A percentile compares a stretch with the other conserved stretches of the same genome.
Evolutionary conservation across 768 basidiomycete species (phyloP).

Genomic region (Porphyrellus cyaneotinctus): DNA sequence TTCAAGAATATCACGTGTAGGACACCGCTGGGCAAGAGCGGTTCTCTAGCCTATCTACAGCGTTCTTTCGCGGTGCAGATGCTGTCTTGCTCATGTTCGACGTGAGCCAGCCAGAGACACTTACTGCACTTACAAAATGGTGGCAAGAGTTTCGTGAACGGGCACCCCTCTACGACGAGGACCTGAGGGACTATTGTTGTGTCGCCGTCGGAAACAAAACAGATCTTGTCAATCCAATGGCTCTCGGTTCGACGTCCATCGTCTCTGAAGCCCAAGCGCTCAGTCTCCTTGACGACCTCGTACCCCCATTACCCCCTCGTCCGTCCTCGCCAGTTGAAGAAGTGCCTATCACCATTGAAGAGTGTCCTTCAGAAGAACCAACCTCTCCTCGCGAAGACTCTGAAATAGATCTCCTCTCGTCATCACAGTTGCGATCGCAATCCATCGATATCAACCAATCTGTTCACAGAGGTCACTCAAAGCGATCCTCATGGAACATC

Average conservation of each 20-base stretch:
- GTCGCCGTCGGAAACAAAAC: slow-evolving; percentile 77
- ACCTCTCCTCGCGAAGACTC: background rate
- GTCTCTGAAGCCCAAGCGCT: slow-evolving; percentile 44
- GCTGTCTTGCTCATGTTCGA: slow-evolving; percentile 81
- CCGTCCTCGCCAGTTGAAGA: slow-evolving; percentile 11
- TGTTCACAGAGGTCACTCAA: slow-evolving; percentile 29
- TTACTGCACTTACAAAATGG: slow-evolving; percentile 63
- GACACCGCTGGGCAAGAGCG: slow-evolving; percentile 88
- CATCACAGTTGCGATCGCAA: slow-evolving; percentile 18
- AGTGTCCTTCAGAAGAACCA: slow-evolving; percentile 14
- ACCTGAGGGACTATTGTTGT: slow-evolving; percentile 60
- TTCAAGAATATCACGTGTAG: slow-evolving; percentile 32
- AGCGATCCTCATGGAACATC: slow-evolving; percentile 46
- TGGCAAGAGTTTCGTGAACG: slow-evolving; percentile 70
- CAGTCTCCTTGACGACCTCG: slow-evolving; percentile 53
- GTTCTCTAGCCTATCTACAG: slow-evolving; percentile 75
- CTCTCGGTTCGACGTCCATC: slow-evolving; percentile 16
- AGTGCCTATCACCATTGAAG: slow-evolving; percentile 11
- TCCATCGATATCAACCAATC: slow-evolving; percentile 27
- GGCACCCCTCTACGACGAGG: slow-evolving; percentile 65
- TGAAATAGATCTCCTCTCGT: slow-evolving; percentile 19
- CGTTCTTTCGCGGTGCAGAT: slow-evolving; percentile 84
- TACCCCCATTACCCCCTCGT: slow-evolving; percentile 36
- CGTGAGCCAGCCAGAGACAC: slow-evolving; percentile 60
- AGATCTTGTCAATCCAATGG: slow-evolving; percentile 41